phyloP scores from a whole-genome alignment of 2,329 filamentous ascomycete species.

The Amylocarpus encephaloides region DNA sequence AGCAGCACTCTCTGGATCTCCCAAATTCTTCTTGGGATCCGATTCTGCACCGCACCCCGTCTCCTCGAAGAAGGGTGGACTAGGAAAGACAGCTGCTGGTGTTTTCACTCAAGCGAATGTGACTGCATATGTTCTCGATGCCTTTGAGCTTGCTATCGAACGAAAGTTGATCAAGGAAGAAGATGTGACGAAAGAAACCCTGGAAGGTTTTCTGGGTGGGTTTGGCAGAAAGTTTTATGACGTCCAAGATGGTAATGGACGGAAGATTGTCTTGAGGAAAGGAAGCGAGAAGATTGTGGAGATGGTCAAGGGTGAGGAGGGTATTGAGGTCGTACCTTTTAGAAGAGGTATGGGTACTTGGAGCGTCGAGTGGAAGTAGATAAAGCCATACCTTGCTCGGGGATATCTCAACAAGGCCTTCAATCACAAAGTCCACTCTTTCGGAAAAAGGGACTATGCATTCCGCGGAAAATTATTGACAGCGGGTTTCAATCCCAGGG shows the following conservation, averaged over 20 bases:
- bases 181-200: conserved; percentile 48
- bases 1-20: conserved; percentile 45
- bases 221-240: conserved; percentile 50
- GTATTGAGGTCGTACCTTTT: conserved; percentile 39
- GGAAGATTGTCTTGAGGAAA: conserved; percentile 25
- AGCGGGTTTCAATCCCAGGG: too few species aligned
- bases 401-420: too few species aligned
- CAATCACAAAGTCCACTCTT: too few species aligned
- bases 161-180: conserved; percentile 44
- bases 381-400: too few species aligned
- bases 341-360: conserved; percentile 19
- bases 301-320: conserved; percentile 48
- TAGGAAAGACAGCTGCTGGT: conserved; percentile 54
- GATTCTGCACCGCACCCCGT: conserved; percentile 60
- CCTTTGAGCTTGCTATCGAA: conserved; percentile 55
- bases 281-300: conserved; percentile 15
- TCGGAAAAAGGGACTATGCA: too few species aligned
- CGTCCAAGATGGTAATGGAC: conserved; percentile 12
- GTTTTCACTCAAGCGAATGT: conserved; percentile 75
- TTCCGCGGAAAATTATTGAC: too few species aligned
- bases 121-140: conserved; percentile 56
- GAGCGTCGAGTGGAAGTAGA: conserved; percentile 42
- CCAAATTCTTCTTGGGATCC: conserved; percentile 62
- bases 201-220: conserved; percentile 48
- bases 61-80: conserved; percentile 51